These are phyloP conservation scores for Quercus tomentella DNA, from an alignment of 331 rosid species.

Conservation along the genomic window DNA sequence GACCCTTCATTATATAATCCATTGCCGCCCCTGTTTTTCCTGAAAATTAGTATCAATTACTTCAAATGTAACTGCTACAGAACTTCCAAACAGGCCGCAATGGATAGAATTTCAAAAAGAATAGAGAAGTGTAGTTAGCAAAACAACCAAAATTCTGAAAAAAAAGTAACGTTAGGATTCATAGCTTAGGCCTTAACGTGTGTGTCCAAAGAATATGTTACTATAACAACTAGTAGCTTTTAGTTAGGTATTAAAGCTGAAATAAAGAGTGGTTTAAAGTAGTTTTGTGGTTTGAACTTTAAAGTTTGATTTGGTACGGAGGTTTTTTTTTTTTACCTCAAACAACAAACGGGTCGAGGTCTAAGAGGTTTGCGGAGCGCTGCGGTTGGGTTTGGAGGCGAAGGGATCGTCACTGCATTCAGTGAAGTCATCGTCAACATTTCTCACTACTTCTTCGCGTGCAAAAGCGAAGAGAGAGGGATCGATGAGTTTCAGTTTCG, in stretches of 20 bases:
- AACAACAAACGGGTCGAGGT: slow-evolving; percentile 24
- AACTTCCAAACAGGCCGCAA: neutral
- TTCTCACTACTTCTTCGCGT: neutral
- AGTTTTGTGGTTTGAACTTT: too few species aligned
- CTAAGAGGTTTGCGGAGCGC: slow-evolving; percentile 19
- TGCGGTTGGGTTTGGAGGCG: slow-evolving; percentile 17
- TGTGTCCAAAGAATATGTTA: too few species aligned
- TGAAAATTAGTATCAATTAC: slow-evolving; percentile 22
- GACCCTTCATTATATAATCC: slow-evolving; percentile 18
- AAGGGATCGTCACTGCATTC: slow-evolving; percentile 20
- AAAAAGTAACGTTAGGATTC: neutral
- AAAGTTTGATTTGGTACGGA: neutral
- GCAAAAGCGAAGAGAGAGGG: neutral
- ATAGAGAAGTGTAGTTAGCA: neutral
- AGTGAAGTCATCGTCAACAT: slow-evolving; percentile 24
- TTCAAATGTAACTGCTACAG: neutral
- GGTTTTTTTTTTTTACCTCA: slow-evolving; percentile 22
- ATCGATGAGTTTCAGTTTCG: too few species aligned
- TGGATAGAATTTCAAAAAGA: neutral
- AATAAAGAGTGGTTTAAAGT: too few species aligned
- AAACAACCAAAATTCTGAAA: neutral
- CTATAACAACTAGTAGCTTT: too few species aligned
- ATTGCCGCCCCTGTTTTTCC: slow-evolving; percentile 38
- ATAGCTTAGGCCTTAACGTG: neutral
- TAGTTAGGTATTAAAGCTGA: too few species aligned